A percentile compares a stretch with the other conserved stretches of the same genome.
These are phyloP conservation scores for Alternaria angustiovoidea DNA, from an alignment of 2,329 filamentous ascomycete genomes.

Conservation along the genomic window DNA sequence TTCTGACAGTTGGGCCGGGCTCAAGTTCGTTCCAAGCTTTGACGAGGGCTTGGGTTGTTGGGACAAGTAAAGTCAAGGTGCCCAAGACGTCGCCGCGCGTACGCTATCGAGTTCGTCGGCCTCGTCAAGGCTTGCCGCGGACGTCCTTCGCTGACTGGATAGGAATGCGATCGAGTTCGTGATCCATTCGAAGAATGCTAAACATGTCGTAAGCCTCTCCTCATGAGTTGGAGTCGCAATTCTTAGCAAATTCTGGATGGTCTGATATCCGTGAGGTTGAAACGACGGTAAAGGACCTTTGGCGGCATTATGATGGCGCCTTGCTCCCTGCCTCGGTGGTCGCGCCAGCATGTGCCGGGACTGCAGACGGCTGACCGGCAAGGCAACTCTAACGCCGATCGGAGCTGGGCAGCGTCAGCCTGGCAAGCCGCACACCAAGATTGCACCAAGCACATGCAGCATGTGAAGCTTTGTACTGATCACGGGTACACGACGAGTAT, in stretches of 20 bases:
- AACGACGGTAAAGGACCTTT: conserved; percentile 4
- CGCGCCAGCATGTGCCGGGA: conserved; percentile 6
- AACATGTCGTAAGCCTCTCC: background rate
- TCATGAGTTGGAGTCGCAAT: background rate
- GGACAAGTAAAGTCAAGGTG: conserved; percentile 16
- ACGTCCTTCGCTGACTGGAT: background rate
- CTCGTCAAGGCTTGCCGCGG: conserved; percentile 5
- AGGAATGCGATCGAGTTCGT: background rate
- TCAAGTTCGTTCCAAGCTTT: conserved; percentile 9
- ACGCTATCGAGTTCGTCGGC: conserved; percentile 9
- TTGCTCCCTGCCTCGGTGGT: conserved; percentile 3
- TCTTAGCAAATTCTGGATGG: background rate
- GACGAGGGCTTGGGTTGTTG: conserved; percentile 12
- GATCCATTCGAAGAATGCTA: background rate
- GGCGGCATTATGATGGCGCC: conserved; percentile 3
- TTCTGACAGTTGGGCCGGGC: conserved; percentile 4
- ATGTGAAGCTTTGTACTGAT: background rate
- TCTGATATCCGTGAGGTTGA: background rate
- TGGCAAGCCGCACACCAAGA: conserved; percentile 7
- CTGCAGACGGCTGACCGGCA: conserved; percentile 8
- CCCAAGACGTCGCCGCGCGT: conserved; percentile 15
- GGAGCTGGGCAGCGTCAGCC: conserved; percentile 6
- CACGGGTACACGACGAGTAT: conserved; percentile 2
- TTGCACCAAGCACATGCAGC: conserved; percentile 5
- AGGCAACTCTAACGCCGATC: conserved; percentile 10